Base-by-base conservation (phyloP, 1,139 yeast species). In the Sugiyamaella neomexicana region DNA sequence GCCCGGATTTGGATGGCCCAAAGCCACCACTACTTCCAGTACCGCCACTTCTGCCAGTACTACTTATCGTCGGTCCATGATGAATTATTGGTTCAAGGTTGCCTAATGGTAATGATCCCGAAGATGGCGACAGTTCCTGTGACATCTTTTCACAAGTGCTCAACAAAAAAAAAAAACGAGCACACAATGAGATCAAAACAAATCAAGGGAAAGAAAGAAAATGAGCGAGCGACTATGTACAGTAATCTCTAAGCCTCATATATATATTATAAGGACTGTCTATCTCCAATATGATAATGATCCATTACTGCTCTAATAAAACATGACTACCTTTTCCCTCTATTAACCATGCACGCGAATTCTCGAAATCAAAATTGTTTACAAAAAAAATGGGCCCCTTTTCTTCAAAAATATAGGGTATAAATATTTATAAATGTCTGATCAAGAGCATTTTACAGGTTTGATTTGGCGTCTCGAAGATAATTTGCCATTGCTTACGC, bases 71-170 rank as follows among this genome's bases (percentile, higher is more conserved):
- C 27, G 39, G 39, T 13, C 52, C 54, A 51, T 54, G 54, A 23
- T 46, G 48, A 15, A 50, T 54, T 23, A 47, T 47, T 13, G 51
- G 51, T 31, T 47, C 51, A 2, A 47, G 46, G 20, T 47, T 47
- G 2, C 57, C 60, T n/a, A 55, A 46, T 13, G 58, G 60, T 29
- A 57, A 38, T 7, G 57, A 50, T 31, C 58, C 58, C 13, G 57
- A 42, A 17, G 55, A 46, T 23, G 51, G 58, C 20, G 56, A 54
- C 25, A 47, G 20, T 17, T 41, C 50, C n/a, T 45, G 49, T 2
- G 49, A 45, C 49, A 45, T 45, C 16, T 29, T n/a, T 42, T 20
- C 25, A 20, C 25, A 3, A 20, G 5, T 5, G 25, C 25, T 20
- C 25, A 20, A 20, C 25, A 20, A 29, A 29, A 29, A 29, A 7